Percentiles rank a stretch among this genome's conserved stretches.
Conservation (phyloP, 352 stramenopile genomes). For the Phytophthora hibernalis region DNA sequence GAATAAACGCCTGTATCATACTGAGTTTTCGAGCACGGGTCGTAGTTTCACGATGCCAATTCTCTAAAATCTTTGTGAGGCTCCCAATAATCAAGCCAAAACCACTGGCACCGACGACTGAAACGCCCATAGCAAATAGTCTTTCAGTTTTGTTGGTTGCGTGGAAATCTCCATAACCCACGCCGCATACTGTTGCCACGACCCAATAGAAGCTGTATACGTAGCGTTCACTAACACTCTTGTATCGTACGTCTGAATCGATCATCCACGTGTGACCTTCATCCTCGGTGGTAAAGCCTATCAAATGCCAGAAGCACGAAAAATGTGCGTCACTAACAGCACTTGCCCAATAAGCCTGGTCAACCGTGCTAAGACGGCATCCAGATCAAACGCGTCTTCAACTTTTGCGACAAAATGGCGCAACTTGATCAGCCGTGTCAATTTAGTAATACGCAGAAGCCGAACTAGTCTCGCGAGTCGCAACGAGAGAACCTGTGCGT, state of each 20-base stretch:
- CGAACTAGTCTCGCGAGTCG: constrained; percentile 70
- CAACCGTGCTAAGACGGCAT: constrained; percentile 70
- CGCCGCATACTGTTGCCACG: constrained; percentile 76
- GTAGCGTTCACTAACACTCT: constrained; percentile 54
- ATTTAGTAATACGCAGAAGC: constrained; percentile 74
- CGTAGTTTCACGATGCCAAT: constrained; percentile 73
- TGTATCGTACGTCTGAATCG: constrained; percentile 29
- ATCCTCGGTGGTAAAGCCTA: constrained; percentile 53
- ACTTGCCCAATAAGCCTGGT: constrained; percentile 71
- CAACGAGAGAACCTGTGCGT: constrained; percentile 66
- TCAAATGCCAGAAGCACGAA: constrained; percentile 81
- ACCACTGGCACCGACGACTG: constrained; percentile 76
- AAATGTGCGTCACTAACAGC: constrained; percentile 73
- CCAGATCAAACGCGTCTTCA: constrained; percentile 70
- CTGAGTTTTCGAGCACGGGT: constrained; percentile 63
- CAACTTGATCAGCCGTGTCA: constrained; percentile 75
- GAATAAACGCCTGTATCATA: constrained; percentile 71
- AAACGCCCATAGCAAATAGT: constrained; percentile 72
- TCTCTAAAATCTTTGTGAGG: constrained; percentile 86
- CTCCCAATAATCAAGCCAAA: constrained; percentile 88
- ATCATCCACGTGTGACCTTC: constrained; percentile 52
- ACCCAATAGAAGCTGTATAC: constrained; percentile 90
- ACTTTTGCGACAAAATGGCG: constrained; percentile 75
- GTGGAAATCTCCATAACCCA: constrained; percentile 87
- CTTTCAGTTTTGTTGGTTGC: constrained; percentile 75